Conservation (phyloP, 164 flowering plant species). For the Echeveria elegans region DNA sequence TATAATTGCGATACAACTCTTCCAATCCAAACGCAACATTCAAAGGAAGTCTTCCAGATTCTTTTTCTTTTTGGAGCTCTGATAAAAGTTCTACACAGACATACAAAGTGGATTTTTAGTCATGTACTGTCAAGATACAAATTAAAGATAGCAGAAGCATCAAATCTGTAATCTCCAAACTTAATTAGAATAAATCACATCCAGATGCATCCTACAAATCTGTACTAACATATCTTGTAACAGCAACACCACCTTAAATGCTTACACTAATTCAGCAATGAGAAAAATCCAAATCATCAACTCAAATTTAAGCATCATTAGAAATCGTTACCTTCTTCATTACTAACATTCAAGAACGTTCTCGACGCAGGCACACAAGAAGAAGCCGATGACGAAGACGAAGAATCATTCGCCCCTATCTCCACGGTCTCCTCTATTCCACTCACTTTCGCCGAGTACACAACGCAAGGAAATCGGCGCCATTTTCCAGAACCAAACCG, state of each 20-base stretch:
- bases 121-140: too few relatives aligned
- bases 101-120: constrained; percentile 11
- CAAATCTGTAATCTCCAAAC: too few relatives aligned
- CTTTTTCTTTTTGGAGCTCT: constrained; percentile 52
- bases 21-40: constrained; percentile 68
- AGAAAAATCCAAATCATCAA: background rate
- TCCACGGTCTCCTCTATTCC: background rate
- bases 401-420: background rate
- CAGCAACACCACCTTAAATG: too few relatives aligned
- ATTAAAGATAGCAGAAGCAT: too few relatives aligned
- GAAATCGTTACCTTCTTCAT: background rate
- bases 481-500: background rate
- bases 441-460: background rate
- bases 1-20: constrained; percentile 67
- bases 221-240: too few relatives aligned
- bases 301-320: too few relatives aligned
- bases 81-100: constrained; percentile 55
- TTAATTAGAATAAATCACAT: too few relatives aligned
- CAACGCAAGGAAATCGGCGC: constrained; percentile 1
- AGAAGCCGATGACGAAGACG: background rate
- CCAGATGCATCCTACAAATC: too few relatives aligned
- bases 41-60: constrained; percentile 66
- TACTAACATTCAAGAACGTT: background rate
- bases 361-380: background rate
- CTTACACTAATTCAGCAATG: too few relatives aligned